Evolutionary conservation across 2,329 filamentous ascomycete species (phyloP).

Genomic region (Alternaria gaisen): DNA sequence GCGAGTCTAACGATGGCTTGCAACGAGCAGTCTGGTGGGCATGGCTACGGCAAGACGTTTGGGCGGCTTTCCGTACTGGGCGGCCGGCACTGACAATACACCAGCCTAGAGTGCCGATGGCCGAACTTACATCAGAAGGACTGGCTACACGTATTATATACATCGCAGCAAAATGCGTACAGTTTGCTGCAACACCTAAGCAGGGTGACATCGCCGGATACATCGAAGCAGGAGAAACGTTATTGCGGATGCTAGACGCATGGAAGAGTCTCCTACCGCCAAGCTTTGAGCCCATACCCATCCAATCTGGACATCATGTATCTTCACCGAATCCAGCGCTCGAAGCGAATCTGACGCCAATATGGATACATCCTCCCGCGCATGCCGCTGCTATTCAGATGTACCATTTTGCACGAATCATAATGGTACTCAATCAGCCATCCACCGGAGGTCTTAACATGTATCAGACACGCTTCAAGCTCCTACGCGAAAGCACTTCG

Average conservation of each 20-base stretch:
- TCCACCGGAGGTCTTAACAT: conserved; percentile 59
- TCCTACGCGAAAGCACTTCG: conserved; percentile 57
- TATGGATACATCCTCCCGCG: conserved; percentile 42
- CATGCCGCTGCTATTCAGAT: conserved; percentile 60
- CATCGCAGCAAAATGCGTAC: conserved; percentile 65
- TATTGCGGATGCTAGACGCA: conserved; percentile 60
- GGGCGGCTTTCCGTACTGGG: conserved; percentile 68
- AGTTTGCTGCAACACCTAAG: conserved; percentile 63
- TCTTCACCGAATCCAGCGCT: conserved; percentile 16
- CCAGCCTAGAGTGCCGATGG: conserved; percentile 60
- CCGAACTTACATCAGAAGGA: conserved; percentile 60
- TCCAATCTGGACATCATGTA: conserved; percentile 10
- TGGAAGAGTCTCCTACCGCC: conserved; percentile 57
- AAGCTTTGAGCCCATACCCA: conserved; percentile 56
- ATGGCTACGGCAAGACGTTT: conserved; percentile 71
- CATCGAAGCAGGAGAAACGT: conserved; percentile 57
- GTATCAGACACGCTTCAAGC: conserved; percentile 56
- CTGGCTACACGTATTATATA: conserved; percentile 64
- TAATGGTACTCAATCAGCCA: conserved; percentile 63
- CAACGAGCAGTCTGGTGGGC: conserved; percentile 71
- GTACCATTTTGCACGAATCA: conserved; percentile 62
- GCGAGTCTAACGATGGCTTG: conserved; percentile 63
- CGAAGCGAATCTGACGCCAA: conserved; percentile 20
- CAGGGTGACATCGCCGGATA: conserved; percentile 47
- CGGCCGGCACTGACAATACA: conserved; percentile 67